Base-by-base conservation (phyloP, 2,329 filamentous ascomycete species). In the Coccinonectria pachysandricola region DNA sequence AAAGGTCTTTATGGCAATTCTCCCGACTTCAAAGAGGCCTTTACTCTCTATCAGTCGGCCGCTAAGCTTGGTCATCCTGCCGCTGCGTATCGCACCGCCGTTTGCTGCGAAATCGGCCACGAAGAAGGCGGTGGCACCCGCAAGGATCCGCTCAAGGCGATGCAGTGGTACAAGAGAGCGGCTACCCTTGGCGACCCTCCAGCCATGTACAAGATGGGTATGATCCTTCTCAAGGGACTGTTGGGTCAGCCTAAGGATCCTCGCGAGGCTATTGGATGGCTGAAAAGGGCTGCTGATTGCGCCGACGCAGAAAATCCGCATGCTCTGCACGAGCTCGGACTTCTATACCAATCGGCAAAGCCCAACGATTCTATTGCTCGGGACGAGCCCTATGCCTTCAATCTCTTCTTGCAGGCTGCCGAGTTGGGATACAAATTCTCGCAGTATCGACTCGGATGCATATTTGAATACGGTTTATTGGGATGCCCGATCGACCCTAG, bases 121-220 rank as follows among this genome's bases (percentile, higher is more conserved):
- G 88, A 96, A 49, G 87, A 93, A 45, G 88, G 87, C 15, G 91
- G 91, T 27, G 91, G 91, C 13, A 96, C 91, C 1, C 76, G 84
- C 32, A 82, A 80, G 43, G 91, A 98, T 48, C 84, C 85, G 1
- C 59, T 88, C 39, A 96, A 96, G 57, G 88, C 91, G 2, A 87
- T 96, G 12, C 88, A 96, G 53, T 98, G 91, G 91, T 98, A 98
- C 56, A 86, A 88, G 52, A 81, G 87, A 21, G 86, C 91, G 6
- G 88, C 91, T 8, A 79, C 80, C 8, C 65, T 96, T 3, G 88
- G 91, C 3, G 88, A 98, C 48, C 79, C 81, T 2, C 82, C 88
- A 1, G 91, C 87, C 15, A 93, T 96, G 85, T 98, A 95, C 63
- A 98, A 98, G 57, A 76, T 96, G 57, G 91, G 91, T 32, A 93